phyloP scores from a whole-genome alignment of 2,329 filamentous ascomycete species.

The Beauveria bassiana region DNA sequence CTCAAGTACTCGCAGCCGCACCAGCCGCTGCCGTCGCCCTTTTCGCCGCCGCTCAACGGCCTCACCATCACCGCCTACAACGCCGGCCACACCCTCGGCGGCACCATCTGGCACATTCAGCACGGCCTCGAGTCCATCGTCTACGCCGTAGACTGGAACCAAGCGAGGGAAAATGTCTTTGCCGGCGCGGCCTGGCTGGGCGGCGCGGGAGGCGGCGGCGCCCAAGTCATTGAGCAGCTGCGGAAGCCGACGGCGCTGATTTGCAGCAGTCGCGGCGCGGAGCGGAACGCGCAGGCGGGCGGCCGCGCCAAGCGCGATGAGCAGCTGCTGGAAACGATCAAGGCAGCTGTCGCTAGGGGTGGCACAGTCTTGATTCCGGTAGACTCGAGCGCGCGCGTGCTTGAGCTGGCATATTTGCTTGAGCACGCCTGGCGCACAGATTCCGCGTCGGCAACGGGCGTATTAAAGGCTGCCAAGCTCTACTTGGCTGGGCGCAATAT shows the following conservation, averaged over 20 bases:
- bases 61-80: slow-evolving; percentile 95
- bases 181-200: slow-evolving; percentile 91
- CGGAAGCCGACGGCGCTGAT: slow-evolving; percentile 89
- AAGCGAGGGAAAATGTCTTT: slow-evolving; percentile 91
- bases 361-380: slow-evolving; percentile 90
- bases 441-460: slow-evolving; percentile 41
- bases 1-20: slow-evolving; percentile 97
- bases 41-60: slow-evolving; percentile 81
- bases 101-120: slow-evolving; percentile 98
- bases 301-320: slow-evolving; percentile 79
- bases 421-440: slow-evolving; percentile 84
- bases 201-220: slow-evolving; percentile 68
- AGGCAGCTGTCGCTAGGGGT: slow-evolving; percentile 66
- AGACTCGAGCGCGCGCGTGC: slow-evolving; percentile 87
- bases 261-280: slow-evolving; percentile 78
- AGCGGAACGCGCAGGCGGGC: slow-evolving; percentile 60
- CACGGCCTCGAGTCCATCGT: slow-evolving; percentile 95
- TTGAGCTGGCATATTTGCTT: slow-evolving; percentile 85
- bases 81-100: slow-evolving; percentile 89
- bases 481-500: slow-evolving; percentile 83
- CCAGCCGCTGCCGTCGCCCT: slow-evolving; percentile 78
- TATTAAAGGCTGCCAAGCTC: slow-evolving; percentile 49
- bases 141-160: slow-evolving; percentile 97
- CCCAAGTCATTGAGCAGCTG: slow-evolving; percentile 88
- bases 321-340: slow-evolving; percentile 74